phyloP scores from a whole-genome alignment of 257 asterid genomes.

The Solanum habrochaites region DNA sequence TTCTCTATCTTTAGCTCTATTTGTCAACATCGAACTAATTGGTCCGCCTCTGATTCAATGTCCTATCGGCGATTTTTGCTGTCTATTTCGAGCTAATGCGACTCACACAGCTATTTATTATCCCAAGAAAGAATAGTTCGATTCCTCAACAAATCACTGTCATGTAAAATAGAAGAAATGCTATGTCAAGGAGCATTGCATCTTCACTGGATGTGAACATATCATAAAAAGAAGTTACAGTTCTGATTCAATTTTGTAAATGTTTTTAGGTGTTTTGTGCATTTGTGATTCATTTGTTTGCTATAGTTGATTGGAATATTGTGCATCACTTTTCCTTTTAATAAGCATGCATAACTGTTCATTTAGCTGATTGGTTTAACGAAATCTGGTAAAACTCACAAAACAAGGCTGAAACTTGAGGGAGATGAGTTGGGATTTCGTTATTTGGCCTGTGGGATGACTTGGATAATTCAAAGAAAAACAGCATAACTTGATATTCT shows the following conservation, averaged over 20 bases:
- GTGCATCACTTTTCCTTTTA: not conserved
- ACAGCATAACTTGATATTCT: not conserved
- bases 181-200: not conserved
- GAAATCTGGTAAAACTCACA: not conserved
- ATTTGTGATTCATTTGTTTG: not conserved
- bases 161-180: not conserved
- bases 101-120: not conserved
- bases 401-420: not conserved
- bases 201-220: not conserved
- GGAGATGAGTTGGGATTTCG: not conserved
- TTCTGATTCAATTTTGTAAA: not conserved
- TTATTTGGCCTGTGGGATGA: not conserved
- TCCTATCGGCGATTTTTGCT: not conserved
- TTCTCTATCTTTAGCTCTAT: not conserved
- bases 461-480: not conserved
- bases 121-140: not conserved
- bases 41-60: not conserved
- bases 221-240: not conserved
- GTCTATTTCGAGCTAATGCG: not conserved
- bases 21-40: not conserved
- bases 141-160: not conserved
- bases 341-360: not conserved
- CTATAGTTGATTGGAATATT: not conserved
- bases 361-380: not conserved
- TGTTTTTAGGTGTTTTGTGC: not conserved